These are phyloP conservation scores for Phallus indusiatus DNA, from an alignment of 768 basidiomycete genomes.

Conservation along the genomic window DNA sequence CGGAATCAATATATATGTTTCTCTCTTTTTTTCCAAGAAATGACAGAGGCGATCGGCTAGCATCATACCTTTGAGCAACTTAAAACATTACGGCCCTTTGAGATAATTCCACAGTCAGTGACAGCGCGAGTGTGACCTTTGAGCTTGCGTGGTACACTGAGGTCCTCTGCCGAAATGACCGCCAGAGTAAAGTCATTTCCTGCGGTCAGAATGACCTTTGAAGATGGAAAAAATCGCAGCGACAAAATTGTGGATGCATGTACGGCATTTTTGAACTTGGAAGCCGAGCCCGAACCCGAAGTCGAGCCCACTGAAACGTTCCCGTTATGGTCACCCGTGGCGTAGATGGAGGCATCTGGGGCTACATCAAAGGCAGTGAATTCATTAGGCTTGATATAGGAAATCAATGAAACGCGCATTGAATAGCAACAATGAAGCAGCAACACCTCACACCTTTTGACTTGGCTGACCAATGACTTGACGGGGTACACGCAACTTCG, in stretches of 20 bases:
- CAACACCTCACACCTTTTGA: slow-evolving; percentile 13
- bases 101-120: slow-evolving; percentile 55
- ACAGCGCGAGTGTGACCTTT: slow-evolving; percentile 58
- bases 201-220: slow-evolving; percentile 58
- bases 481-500: slow-evolving; percentile 39
- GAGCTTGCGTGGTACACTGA: slow-evolving; percentile 45
- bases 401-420: background rate
- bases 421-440: background rate
- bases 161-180: slow-evolving; percentile 47
- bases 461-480: slow-evolving; percentile 42
- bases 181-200: slow-evolving; percentile 59
- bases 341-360: slow-evolving; percentile 47
- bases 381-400: slow-evolving; percentile 33
- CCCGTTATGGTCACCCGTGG: slow-evolving; percentile 53
- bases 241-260: slow-evolving; percentile 49
- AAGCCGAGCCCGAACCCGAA: slow-evolving; percentile 14
- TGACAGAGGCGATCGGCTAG: background rate
- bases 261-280: slow-evolving; percentile 24
- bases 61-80: slow-evolving; percentile 39
- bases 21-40: too few species aligned
- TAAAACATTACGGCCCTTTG: slow-evolving; percentile 55
- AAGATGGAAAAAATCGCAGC: slow-evolving; percentile 61
- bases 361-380: slow-evolving; percentile 59
- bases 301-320: slow-evolving; percentile 42
- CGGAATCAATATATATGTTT: background rate